Evolutionary conservation across 441 rosid species (phyloP).

Genomic region (Flueggea neowawraea): DNA sequence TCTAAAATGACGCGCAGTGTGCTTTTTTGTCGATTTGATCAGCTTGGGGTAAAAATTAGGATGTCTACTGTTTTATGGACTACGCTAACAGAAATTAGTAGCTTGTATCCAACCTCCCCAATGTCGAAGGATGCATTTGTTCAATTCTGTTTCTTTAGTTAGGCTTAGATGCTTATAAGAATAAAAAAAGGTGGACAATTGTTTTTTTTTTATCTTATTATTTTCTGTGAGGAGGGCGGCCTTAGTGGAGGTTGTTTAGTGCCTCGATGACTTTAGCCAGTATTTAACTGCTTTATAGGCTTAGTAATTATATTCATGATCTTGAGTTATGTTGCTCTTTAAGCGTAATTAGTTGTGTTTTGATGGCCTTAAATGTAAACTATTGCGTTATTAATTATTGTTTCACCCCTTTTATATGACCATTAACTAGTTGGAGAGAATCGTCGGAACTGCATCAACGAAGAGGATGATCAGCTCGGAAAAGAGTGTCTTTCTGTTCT

Average conservation of each 20-base stretch:
- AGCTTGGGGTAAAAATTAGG: constrained; percentile 52
- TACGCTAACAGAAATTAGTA: too few species aligned
- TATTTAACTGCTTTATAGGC: background rate
- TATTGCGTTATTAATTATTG: background rate
- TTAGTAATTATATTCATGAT: background rate
- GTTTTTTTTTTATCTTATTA: too few species aligned
- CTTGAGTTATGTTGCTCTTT: background rate
- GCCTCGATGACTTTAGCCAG: background rate
- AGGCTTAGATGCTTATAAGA: too few species aligned
- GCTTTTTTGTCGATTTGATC: constrained; percentile 73
- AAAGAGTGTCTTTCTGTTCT: constrained; percentile 62
- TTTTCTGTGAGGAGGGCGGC: too few species aligned
- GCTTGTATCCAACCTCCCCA: too few species aligned
- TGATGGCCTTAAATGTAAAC: background rate
- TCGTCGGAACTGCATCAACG: constrained; percentile 63
- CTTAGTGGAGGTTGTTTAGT: background rate
- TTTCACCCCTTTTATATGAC: constrained; percentile 5
- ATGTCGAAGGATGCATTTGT: too few species aligned
- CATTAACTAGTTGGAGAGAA: constrained; percentile 61
- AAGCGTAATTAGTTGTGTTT: background rate
- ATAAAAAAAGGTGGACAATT: too few species aligned
- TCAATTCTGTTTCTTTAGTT: too few species aligned
- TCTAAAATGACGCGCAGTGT: constrained; percentile 67
- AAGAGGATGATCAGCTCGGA: constrained; percentile 70
- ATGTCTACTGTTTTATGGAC: too few species aligned